A percentile compares a stretch with the other conserved stretches of the same genome.
These are phyloP conservation scores for Fonsecaea multimorphosa DNA, from an alignment of 2,329 filamentous ascomycete genomes.

Conservation along the genomic window DNA sequence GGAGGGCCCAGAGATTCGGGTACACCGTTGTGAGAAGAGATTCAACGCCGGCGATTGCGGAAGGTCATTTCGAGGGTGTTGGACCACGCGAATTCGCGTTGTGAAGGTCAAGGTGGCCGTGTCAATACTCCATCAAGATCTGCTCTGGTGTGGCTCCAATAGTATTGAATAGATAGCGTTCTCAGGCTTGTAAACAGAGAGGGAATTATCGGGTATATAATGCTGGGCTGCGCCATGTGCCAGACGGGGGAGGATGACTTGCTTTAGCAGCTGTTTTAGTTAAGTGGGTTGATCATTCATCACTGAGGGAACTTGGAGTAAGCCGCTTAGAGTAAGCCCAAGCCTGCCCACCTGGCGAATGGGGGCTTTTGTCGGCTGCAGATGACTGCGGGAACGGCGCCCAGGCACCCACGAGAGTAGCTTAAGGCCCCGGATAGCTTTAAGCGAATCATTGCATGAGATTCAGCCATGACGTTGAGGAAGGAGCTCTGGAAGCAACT, in stretches of 20 bases:
- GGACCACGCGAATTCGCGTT: not conserved
- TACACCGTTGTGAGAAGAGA: not conserved
- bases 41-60: slow-evolving; percentile 14
- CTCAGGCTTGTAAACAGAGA: not conserved
- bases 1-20: not conserved
- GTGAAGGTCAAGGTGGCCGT: not conserved
- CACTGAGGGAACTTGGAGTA: slow-evolving; percentile 1
- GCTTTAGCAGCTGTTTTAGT: not conserved
- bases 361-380: not conserved
- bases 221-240: not conserved
- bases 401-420: not conserved
- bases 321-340: not conserved
- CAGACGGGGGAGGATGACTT: not conserved
- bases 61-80: slow-evolving; percentile 18
- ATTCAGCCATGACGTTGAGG: slow-evolving; percentile 17
- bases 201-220: not conserved
- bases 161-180: not conserved
- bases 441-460: slow-evolving; percentile 20
- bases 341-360: slow-evolving; percentile 1
- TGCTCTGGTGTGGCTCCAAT: not conserved
- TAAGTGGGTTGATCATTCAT: not conserved
- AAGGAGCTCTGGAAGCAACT: not conserved
- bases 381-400: not conserved
- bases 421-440: not conserved
- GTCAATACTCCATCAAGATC: not conserved